These are phyloP conservation scores for Diaporthe sp. DNA, from an alignment of 2,329 filamentous ascomycete species.

Conservation along the genomic window DNA sequence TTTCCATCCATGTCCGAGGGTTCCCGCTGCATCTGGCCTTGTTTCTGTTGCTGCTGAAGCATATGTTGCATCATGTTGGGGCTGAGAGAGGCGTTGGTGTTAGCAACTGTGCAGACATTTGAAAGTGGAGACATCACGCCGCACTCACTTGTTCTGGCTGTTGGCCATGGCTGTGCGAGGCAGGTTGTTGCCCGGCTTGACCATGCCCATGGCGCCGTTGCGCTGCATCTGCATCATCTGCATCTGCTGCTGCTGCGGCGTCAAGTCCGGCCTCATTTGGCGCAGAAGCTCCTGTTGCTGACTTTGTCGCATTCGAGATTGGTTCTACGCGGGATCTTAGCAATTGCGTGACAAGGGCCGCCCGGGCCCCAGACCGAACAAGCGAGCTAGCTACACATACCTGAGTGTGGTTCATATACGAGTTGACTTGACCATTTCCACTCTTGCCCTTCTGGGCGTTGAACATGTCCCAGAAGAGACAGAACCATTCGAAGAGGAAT, in stretches of 20 bases:
- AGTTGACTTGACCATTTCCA: slow-evolving; percentile 73
- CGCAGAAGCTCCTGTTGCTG: slow-evolving; percentile 84
- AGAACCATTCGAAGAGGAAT: slow-evolving; percentile 98
- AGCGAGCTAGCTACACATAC: slow-evolving; percentile 63
- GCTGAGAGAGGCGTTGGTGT: slow-evolving; percentile 53
- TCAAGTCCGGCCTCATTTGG: slow-evolving; percentile 75
- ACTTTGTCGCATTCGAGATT: slow-evolving; percentile 80
- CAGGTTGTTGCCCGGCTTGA: slow-evolving; percentile 72
- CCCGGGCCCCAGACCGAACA: slow-evolving; percentile 28
- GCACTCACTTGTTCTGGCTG: slow-evolving; percentile 77
- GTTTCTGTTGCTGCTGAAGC: slow-evolving; percentile 78
- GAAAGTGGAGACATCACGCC: not conserved
- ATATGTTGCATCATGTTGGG: slow-evolving; percentile 77
- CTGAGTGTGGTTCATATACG: slow-evolving; percentile 88
- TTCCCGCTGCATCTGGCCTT: slow-evolving; percentile 85
- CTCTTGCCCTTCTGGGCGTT: slow-evolving; percentile 82
- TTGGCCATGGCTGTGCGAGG: slow-evolving; percentile 85
- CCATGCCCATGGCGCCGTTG: slow-evolving; percentile 72
- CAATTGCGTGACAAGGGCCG: slow-evolving; percentile 45
- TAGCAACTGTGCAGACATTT: not conserved
- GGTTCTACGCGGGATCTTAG: slow-evolving; percentile 61
- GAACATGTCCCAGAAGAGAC: slow-evolving; percentile 97
- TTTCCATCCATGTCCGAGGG: slow-evolving; percentile 89
- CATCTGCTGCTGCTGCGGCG: slow-evolving; percentile 67
- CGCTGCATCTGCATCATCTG: slow-evolving; percentile 77